Evolutionary conservation across 2,329 filamentous ascomycete genomes (phyloP), one percentile per base, ranked within the genome.

Genomic region (Cordyceps militaris): DNA sequence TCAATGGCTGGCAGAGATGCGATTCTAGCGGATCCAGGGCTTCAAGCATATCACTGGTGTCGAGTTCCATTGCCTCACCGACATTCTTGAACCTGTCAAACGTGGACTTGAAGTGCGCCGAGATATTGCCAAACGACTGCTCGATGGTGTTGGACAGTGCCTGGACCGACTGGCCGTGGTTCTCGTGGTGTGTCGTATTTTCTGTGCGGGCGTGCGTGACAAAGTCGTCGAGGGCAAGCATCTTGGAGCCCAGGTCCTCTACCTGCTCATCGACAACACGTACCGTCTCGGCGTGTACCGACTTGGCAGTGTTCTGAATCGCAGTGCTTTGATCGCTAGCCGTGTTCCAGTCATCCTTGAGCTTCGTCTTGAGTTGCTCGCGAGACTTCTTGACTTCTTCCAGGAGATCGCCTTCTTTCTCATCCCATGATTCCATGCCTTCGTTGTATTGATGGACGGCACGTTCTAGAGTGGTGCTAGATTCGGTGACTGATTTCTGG

Each of bases 241-340:
- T 92, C 71, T 97, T 91, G n/a, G 79, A 81, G 60, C 89, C 87
- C 67, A 99, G 87, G 63, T 96, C 89, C 57, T 83, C 81, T 74
- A 95, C 89, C 73, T 99, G 94, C 58, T 88, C 86, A 66, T 93
- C 89, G 13, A 97, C 92, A 59, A 95, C 93, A 7, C 87, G 86
- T 30, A 96, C 84, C 0, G 93, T 97, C 72, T 96, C 89, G 34
- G 88, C 87, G 64, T 99, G 92, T 1, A 97, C 91, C 2, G 89
- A 89, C 64, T 89, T 88, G 0, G 93, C 92, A 0, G 89, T 89
- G 8, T 82, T 80, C 64, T 93, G 89, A 64, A 99, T 93, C 6
- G 87, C 86, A n/a, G 80, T 84, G 65, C 91, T 95, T 66, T 89
- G 87, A 58, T 88, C 81, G 64, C 90, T 89, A 38, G 93, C 90